A percentile compares a stretch with the other conserved stretches of the same genome.
Evolutionary conservation across 2,329 filamentous ascomycete genomes (phyloP).

Genomic region (Diaporthe ilicicola): DNA sequence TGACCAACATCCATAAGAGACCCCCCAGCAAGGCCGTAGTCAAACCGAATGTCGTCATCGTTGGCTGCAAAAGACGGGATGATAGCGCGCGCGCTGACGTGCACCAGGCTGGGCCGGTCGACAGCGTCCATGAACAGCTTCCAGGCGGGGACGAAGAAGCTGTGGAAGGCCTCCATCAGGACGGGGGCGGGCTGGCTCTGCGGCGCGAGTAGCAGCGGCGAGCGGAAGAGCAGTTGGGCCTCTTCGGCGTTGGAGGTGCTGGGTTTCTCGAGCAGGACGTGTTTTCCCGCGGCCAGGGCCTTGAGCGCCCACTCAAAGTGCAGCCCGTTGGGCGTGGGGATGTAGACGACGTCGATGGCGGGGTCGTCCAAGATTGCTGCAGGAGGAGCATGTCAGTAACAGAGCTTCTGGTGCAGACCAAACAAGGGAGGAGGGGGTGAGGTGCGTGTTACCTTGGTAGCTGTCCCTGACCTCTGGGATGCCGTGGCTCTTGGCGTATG

Average conservation of each 20-base stretch:
- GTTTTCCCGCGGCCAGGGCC: conserved; percentile 58
- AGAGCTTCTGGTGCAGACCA: neutral
- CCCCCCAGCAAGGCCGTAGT: conserved; percentile 52
- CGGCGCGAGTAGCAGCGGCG: conserved; percentile 43
- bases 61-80: conserved; percentile 43
- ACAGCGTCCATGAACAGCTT: conserved; percentile 50
- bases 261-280: conserved; percentile 65
- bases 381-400: neutral
- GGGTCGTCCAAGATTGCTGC: conserved; percentile 50
- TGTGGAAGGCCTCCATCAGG: conserved; percentile 62
- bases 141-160: conserved; percentile 59
- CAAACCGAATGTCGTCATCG: conserved; percentile 53
- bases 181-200: conserved; percentile 47
- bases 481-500: conserved; percentile 58
- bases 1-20: conserved; percentile 47
- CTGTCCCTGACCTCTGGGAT: conserved; percentile 58
- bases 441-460: conserved; percentile 53
- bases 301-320: conserved; percentile 58
- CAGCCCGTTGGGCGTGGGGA: conserved; percentile 54
- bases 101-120: conserved; percentile 47
- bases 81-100: conserved; percentile 42
- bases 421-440: neutral
- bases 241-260: conserved; percentile 55
- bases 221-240: conserved; percentile 53
- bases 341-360: conserved; percentile 59